Base-by-base conservation (phyloP, 2,329 filamentous ascomycete species). In the Chaetomium strumarium region DNA sequence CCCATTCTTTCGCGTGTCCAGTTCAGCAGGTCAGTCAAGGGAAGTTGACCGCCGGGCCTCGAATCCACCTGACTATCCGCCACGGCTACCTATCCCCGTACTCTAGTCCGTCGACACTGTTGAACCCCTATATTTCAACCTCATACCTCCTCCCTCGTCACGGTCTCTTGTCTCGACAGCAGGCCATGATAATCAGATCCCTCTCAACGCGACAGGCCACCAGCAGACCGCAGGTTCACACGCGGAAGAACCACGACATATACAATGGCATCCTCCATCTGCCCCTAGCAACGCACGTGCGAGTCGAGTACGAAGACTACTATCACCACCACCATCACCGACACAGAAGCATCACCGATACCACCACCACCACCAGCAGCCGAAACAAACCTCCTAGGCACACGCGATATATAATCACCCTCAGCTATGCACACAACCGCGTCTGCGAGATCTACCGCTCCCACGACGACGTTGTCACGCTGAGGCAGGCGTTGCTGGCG, bases 341-440 rank as follows among this genome's bases (percentile, higher is more conserved):
- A 19, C 40, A 46, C n/a, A n/a, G n/a, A n/a, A n/a, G n/a, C n/a
- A n/a, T n/a, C n/a, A n/a, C n/a, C n/a, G n/a, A n/a, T n/a, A n/a
- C 13, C 30, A 16, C 30, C 17, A 12, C 13, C 30, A 30, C 24
- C 49, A 55, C 10, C 36, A 56, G 20, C 40, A 46, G 3, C 17
- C 17, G 11, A 40, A n/a, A 11, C 14, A 4, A n/a, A 9, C 16
- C 34, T n/a, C 34, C 34, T 37, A 4, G 7, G 24, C 13, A 12
- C 51, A 49, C 13, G 30, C 58, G 29, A 63, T 63, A 53, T 55
- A 53, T 61, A 38, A 58, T 68, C n/a, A 55, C 60, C 24, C 63
- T 68, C 9, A 62, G 59, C 55, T 67, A 66, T 55, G 20, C 52
- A 12, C 55, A 60, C 52, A 66, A 67, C 62, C 60, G 66, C n/a